Percentiles rank a stretch among this genome's conserved stretches.
Evolutionary conservation across 352 stramenopile genomes (phyloP).

Genomic region (Pythium grandisporangium): DNA sequence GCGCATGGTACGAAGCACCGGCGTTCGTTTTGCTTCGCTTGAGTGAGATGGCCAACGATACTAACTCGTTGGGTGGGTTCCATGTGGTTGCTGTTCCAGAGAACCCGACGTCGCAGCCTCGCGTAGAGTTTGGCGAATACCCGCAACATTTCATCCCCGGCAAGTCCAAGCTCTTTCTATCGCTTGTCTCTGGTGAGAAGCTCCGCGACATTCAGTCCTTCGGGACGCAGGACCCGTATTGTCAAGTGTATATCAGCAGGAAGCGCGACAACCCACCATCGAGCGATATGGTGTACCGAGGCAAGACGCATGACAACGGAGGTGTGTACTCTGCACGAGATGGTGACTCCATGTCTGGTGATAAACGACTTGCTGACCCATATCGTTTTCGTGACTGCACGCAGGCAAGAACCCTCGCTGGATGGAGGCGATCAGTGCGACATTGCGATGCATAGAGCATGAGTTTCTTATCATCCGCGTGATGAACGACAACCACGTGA

Average conservation of each 20-base stretch:
- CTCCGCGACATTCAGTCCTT: constrained; percentile 70
- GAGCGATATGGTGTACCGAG: constrained; percentile 56
- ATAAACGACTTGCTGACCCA: too few species aligned
- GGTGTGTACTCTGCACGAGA: constrained; percentile 17
- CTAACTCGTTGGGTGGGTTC: too few species aligned
- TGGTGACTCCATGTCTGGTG: too few species aligned
- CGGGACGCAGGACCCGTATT: constrained; percentile 66
- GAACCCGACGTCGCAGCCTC: constrained; percentile 55
- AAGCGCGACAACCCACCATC: constrained; percentile 18
- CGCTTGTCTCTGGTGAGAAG: constrained; percentile 61
- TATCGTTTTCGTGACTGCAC: too few species aligned
- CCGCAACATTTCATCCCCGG: constrained; percentile 67
- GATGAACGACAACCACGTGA: constrained; percentile 75
- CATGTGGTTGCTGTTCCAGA: constrained; percentile 17
- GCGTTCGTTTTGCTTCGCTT: background rate
- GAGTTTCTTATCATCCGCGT: constrained; percentile 70
- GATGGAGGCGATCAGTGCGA: constrained; percentile 54
- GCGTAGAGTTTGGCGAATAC: constrained; percentile 60
- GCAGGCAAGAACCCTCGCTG: constrained; percentile 66
- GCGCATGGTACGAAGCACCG: constrained; percentile 34
- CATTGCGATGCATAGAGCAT: constrained; percentile 71
- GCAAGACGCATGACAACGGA: constrained; percentile 73
- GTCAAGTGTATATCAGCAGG: constrained; percentile 58
- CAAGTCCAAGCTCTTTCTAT: constrained; percentile 61
- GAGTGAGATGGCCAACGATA: background rate